Evolutionary conservation across 148 eudicot species (phyloP), one percentile per base, ranked within the genome.

Genomic region (Persicaria tinctoria): DNA sequence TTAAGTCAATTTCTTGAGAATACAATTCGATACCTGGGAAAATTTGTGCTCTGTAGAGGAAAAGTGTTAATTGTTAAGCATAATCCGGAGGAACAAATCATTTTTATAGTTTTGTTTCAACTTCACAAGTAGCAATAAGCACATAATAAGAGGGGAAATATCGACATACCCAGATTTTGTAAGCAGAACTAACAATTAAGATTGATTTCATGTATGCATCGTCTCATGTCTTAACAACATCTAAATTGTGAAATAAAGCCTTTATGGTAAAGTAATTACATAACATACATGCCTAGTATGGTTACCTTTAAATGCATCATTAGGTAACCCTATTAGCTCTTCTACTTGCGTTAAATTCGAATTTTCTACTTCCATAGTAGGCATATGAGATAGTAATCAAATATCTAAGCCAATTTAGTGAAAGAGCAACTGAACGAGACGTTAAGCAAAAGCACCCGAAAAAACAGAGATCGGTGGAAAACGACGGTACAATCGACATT

Each of bases 281-380:
- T 41, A 72, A 2, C 27, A 72, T 17, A 50, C 45, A 23, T 3
- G 12, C 12, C 11, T 50, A 9, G 55, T 8, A 47, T 45, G 47
- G 66, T 72, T 73, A 95, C 98, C 97, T 90, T 95, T 90, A 85
- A 95, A 95, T 46, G 98, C 97, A 79, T 95, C 98, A 83, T 95
- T 95, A 8, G 98, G 97, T 70, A 80, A 80, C 78, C 70, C 10
- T 83, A 92, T 95, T 66, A 89, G 76, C 79, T 92, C 93, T 84
- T 92, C 97, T 68, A 97, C 92, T 66, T 79, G 87, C 6, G 85
- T 80, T 50, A 77, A 20, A 74, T 79, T 82, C 23, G 88, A 77
- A 66, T 74, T 87, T 80, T 83, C 89, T 73, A 84, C 79, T 51
- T 88, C 91, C 98, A 95, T 95, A 27, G 64, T 76, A 79, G 83